Percentiles rank a stretch among this genome's conserved stretches.
Evolutionary conservation across 352 stramenopile genomes (phyloP).

Genomic region (Pythium coloratum): DNA sequence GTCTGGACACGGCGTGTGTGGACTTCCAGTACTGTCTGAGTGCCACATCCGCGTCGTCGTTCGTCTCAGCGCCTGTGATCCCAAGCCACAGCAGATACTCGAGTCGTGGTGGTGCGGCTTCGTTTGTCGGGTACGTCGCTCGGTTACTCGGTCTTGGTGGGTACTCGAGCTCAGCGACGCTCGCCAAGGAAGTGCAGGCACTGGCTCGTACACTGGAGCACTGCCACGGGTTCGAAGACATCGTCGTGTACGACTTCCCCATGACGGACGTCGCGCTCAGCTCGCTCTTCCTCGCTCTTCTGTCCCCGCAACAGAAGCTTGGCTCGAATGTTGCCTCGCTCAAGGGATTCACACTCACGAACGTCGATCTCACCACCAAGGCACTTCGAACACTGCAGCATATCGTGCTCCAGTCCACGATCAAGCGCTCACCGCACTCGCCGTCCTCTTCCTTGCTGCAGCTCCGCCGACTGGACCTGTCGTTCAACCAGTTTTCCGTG

Average conservation of each 20-base stretch:
- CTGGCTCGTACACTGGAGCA: slow-evolving; percentile 43
- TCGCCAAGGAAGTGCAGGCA: slow-evolving; percentile 46
- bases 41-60: slow-evolving; percentile 5
- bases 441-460: slow-evolving; percentile 13
- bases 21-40: slow-evolving; percentile 70
- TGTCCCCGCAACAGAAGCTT: slow-evolving; percentile 23
- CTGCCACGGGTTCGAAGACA: slow-evolving; percentile 42
- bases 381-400: slow-evolving; percentile 52
- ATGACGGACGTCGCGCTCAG: slow-evolving; percentile 44
- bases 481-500: slow-evolving; percentile 62
- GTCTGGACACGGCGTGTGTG: slow-evolving; percentile 37
- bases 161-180: slow-evolving; percentile 19
- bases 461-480: slow-evolving; percentile 57
- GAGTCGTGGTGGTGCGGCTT: background rate
- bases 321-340: slow-evolving; percentile 28
- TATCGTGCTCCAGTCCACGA: slow-evolving; percentile 54
- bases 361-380: slow-evolving; percentile 40
- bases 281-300: slow-evolving; percentile 52
- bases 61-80: slow-evolving; percentile 18
- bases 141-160: slow-evolving; percentile 1
- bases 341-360: slow-evolving; percentile 45
- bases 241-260: slow-evolving; percentile 49
- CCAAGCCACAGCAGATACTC: background rate
- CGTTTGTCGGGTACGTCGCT: slow-evolving; percentile 1
- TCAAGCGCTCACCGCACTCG: slow-evolving; percentile 27